Percentiles rank a stretch among this genome's conserved stretches.
Conservation (phyloP, 2,329 filamentous ascomycete genomes). For the Ophiostoma australiae region DNA sequence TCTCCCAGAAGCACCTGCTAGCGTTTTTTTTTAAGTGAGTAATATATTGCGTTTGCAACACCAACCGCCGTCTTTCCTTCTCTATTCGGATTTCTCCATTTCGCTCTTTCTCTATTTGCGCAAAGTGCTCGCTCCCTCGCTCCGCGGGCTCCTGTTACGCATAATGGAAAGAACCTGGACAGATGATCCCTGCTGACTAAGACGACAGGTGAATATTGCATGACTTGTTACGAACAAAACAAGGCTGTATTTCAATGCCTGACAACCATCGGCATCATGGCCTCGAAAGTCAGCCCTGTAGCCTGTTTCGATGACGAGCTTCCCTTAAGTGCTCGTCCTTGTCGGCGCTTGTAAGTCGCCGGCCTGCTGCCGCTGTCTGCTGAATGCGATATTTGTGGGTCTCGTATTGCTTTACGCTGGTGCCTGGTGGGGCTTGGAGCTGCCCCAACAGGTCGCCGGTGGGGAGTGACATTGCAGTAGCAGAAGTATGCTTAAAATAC, state of each 20-base stretch:
- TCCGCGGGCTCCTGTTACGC: not conserved
- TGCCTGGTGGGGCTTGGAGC: conserved; percentile 21
- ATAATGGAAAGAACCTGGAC: not conserved
- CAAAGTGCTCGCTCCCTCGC: not conserved
- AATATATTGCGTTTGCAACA: not conserved
- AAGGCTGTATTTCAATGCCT: not conserved
- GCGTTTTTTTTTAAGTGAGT: not conserved
- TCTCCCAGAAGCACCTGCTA: not conserved
- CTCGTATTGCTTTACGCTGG: conserved; percentile 9
- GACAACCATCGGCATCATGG: not conserved
- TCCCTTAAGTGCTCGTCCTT: not conserved
- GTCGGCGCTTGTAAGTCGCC: not conserved
- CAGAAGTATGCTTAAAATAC: not conserved
- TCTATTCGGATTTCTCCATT: conserved; percentile 2
- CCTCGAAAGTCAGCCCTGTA: not conserved
- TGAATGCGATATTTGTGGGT: not conserved
- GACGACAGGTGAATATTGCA: not conserved
- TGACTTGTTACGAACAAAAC: not conserved
- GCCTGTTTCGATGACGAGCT: not conserved
- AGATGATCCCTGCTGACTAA: not conserved
- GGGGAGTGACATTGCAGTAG: not conserved
- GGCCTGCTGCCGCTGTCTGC: not conserved
- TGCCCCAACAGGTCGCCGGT: not conserved
- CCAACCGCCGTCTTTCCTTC: not conserved
- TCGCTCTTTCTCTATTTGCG: not conserved